Evolutionary conservation across 371 early-diverging fungal species (phyloP).

Genomic region (Syncephalis fuscata): DNA sequence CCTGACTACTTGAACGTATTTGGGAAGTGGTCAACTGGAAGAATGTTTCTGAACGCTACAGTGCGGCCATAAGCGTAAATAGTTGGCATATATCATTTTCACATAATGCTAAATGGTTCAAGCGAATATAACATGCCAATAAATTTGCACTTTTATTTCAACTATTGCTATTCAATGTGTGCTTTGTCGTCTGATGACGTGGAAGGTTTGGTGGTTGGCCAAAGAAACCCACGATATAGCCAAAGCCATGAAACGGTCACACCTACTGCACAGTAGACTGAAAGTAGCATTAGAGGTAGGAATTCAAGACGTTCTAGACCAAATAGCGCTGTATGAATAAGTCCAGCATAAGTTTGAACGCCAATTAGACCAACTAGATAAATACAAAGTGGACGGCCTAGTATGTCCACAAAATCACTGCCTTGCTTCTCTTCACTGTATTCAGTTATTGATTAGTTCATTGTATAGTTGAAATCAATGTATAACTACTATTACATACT

Average conservation of each 20-base stretch:
- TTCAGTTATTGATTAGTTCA: too few relatives aligned
- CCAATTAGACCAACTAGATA: constrained; percentile 48
- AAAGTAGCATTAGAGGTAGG: constrained; percentile 66
- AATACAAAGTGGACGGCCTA: constrained; percentile 1
- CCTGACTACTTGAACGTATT: constrained; percentile 85
- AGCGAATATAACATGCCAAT: too few relatives aligned
- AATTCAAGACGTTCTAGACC: constrained; percentile 37
- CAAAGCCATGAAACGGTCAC: constrained; percentile 56
- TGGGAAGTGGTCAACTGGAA: constrained; percentile 98
- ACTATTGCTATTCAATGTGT: too few relatives aligned
- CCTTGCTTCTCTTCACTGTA: too few relatives aligned
- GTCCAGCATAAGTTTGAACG: constrained; percentile 37
- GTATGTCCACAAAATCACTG: too few relatives aligned
- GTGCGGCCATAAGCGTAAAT: constrained; percentile 26
- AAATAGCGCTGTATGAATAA: constrained; percentile 31
- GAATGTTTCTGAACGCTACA: constrained; percentile 69
- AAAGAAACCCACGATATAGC: constrained; percentile 10
- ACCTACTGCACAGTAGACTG: constrained; percentile 62
- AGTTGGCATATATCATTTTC: too few relatives aligned
- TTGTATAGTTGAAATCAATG: neutral
- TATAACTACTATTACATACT: constrained; percentile 4
- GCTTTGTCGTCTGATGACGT: too few relatives aligned
- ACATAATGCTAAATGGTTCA: too few relatives aligned
- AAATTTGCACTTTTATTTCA: too few relatives aligned
- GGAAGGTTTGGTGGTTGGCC: too few relatives aligned